Conservation (phyloP, 805 yeast genomes). For the Lipomyces lipofer region DNA sequence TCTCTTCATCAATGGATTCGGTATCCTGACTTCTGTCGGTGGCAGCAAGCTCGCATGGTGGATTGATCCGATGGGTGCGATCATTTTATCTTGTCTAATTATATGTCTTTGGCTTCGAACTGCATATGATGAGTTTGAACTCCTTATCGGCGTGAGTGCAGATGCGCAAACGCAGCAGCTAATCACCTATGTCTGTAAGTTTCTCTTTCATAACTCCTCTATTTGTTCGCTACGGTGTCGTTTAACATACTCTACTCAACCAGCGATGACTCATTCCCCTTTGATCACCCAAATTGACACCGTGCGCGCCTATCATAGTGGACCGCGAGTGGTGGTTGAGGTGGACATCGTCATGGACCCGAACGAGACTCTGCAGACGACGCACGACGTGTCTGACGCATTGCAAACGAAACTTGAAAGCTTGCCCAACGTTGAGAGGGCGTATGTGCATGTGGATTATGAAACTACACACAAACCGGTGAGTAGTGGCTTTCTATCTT, state of each 20-base stretch:
- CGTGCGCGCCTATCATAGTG: constrained; percentile 60
- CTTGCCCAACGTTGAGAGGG: constrained; percentile 61
- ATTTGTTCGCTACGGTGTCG: not conserved
- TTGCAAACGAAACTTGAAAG: constrained; percentile 64
- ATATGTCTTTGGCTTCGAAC: constrained; percentile 52
- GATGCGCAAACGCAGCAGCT: constrained; percentile 53
- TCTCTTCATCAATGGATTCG: constrained; percentile 21
- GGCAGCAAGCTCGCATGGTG: constrained; percentile 44
- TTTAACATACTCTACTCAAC: not conserved
- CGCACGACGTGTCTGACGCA: constrained; percentile 66
- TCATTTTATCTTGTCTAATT: constrained; percentile 52
- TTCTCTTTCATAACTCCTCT: not conserved
- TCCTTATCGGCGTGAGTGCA: constrained; percentile 62
- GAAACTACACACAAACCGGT: constrained; percentile 9
- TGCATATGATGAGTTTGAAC: constrained; percentile 58
- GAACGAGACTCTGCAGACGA: constrained; percentile 51
- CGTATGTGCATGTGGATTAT: constrained; percentile 68
- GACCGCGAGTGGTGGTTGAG: constrained; percentile 62
- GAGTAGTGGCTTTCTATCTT: not conserved
- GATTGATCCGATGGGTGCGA: constrained; percentile 63
- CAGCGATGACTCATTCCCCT: constrained; percentile 56
- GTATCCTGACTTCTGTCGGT: constrained; percentile 32
- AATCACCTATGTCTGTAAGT: constrained; percentile 48
- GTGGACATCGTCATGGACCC: constrained; percentile 57
- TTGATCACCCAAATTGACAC: constrained; percentile 56